Base-by-base conservation (phyloP, 805 yeast genomes). In the Lipomyces yamanashiensis region DNA sequence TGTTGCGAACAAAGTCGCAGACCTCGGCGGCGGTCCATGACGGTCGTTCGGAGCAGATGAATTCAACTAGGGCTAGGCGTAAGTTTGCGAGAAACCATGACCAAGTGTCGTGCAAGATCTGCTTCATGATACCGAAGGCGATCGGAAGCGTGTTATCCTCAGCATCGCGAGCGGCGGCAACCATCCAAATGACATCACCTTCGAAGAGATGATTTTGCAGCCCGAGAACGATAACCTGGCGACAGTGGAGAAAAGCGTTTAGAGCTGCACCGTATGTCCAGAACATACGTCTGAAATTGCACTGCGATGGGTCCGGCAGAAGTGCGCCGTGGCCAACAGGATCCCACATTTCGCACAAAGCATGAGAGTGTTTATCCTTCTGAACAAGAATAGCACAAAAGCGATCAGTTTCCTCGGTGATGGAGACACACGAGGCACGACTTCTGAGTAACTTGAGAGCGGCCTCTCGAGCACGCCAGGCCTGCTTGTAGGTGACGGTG, bases 381-480 rank as follows among this genome's bases (percentile, higher is more conserved):
- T 37, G 41, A 34, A 21, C 47, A 15, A 60, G 56, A 2, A 40
- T 15, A 12, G 23, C 33, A 34, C 52, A 50, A 43, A 56, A 54
- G 12, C 44, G 41, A 41, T 19, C 40, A 28, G 52, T 7, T 12
- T 17, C 49, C 36, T 60, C 63, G 21, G 59, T 33, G 19, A 54
- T 40, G 12, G 41, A 21, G 13, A 34, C 47, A 54, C 63, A 60
- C 28, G 50, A 7, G 7, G 63, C 56, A 19, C 63, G 63, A 2
- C 40, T 23, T 52, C 37, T 19, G 33, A 63, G 45, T 15, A 63
- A 47, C 17, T 33, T 48, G 7, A 50, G 36, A 2, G 63, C 67
- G 19, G 50, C 50, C 44, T 59, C 63, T 21, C 67, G 67, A 15
- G 67, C 67, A 13, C 67, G 63, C 67, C 67, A 63, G 12, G 67